Percentiles rank a stretch among this genome's conserved stretches.
Evolutionary conservation across 306 rosid species (phyloP).

Genomic region (Erythrophleum fordii): DNA sequence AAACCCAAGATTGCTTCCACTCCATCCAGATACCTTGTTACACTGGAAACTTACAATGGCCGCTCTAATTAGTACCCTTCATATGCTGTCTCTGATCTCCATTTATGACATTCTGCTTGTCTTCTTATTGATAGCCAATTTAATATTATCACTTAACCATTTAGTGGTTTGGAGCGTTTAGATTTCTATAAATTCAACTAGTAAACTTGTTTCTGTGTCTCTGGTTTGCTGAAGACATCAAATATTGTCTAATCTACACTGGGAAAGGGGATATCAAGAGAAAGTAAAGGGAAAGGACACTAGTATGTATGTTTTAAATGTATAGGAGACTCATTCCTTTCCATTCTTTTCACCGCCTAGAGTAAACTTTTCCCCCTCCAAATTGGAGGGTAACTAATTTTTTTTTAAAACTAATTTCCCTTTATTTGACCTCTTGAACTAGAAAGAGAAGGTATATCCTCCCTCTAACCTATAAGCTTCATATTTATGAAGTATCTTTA

Average conservation of each 20-base stretch:
- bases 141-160: background rate
- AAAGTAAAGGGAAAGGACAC: no score
- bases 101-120: background rate
- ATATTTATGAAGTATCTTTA: background rate
- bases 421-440: background rate
- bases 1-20: background rate
- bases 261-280: constrained; percentile 9
- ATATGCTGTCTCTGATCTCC: background rate
- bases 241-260: constrained; percentile 12
- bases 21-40: constrained; percentile 1
- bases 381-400: background rate
- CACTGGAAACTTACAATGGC: background rate
- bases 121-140: background rate
- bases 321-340: background rate
- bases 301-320: constrained; percentile 2
- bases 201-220: background rate
- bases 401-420: background rate
- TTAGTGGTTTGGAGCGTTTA: constrained; percentile 20
- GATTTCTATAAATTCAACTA: constrained; percentile 13
- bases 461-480: background rate
- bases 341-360: constrained; percentile 4
- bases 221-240: constrained; percentile 27
- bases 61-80: no score
- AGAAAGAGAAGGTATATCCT: background rate
- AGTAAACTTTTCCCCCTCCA: background rate